Evolutionary conservation across 225 moss, liverwort and hornwort species (phyloP).

Genomic region (Neckera pumila): DNA sequence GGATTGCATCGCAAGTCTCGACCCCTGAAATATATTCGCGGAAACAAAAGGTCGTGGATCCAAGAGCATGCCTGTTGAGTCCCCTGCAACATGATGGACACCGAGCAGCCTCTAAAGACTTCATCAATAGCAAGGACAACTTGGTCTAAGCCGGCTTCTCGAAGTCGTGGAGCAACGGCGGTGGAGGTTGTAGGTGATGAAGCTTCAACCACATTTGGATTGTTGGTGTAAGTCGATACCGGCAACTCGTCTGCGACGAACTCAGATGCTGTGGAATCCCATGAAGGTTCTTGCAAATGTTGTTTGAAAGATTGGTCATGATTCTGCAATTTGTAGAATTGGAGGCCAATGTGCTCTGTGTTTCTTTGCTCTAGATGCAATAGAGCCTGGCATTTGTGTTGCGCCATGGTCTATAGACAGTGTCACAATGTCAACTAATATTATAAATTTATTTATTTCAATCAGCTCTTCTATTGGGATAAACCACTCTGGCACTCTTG

Average conservation of each 20-base stretch:
- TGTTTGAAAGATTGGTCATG: not conserved
- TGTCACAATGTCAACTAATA: not conserved
- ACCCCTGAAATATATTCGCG: not conserved
- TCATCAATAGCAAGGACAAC: not conserved
- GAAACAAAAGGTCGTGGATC: not conserved
- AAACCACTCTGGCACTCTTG: too few relatives aligned
- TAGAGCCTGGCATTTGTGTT: rapidly evolving
- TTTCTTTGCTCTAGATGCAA: not conserved
- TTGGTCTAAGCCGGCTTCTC: not conserved
- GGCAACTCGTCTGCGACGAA: rapidly evolving
- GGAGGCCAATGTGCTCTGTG: not conserved
- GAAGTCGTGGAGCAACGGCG: rapidly evolving
- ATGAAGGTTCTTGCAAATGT: not conserved
- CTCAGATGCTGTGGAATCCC: rapidly evolving
- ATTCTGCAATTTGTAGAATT: not conserved
- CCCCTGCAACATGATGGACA: rapidly evolving
- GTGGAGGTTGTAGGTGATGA: not conserved
- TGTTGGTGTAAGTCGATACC: not conserved
- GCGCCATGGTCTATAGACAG: not conserved
- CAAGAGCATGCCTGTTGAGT: too few relatives aligned
- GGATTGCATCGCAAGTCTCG: not conserved
- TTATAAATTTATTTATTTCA: too few relatives aligned
- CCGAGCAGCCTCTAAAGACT: not conserved
- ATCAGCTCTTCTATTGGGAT: not conserved
- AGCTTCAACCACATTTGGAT: not conserved